These are phyloP conservation scores for Middelhovenomyces tepae DNA, from an alignment of 805 yeast genomes.

Conservation along the genomic window DNA sequence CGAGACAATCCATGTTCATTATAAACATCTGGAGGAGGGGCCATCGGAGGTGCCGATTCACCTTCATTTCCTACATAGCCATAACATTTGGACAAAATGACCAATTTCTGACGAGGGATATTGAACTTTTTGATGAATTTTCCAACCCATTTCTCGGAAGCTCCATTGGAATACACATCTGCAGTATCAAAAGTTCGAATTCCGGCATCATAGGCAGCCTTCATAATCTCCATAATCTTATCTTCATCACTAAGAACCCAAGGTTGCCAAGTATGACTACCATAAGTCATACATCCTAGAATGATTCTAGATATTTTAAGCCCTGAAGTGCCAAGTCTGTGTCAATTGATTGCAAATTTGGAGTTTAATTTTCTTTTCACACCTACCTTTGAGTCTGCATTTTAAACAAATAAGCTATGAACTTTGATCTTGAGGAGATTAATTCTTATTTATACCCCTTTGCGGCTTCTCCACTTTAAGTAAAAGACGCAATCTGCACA, in stretches of 20 bases:
- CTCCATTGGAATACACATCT: slow-evolving; percentile 37
- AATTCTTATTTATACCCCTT: too few relatives aligned
- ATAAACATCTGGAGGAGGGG: too few relatives aligned
- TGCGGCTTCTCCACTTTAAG: too few relatives aligned
- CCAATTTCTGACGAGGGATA: slow-evolving; percentile 46
- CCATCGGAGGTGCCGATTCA: too few relatives aligned
- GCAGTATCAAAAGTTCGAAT: slow-evolving; percentile 40
- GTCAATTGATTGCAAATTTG: too few relatives aligned
- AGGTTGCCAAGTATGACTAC: slow-evolving; percentile 35
- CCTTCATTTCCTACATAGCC: slow-evolving; percentile 25
- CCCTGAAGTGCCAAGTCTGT: slow-evolving; percentile 34
- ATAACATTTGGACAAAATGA: slow-evolving; percentile 43
- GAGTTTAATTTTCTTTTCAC: too few relatives aligned
- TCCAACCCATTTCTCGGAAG: slow-evolving; percentile 44
- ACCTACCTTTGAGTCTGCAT: too few relatives aligned
- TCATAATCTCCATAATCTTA: slow-evolving; percentile 34
- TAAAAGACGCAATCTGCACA: too few relatives aligned
- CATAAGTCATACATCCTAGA: slow-evolving; percentile 34
- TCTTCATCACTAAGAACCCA: slow-evolving; percentile 42
- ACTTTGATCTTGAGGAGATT: too few relatives aligned
- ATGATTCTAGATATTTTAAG: slow-evolving; percentile 30
- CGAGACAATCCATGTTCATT: slow-evolving; percentile 36
- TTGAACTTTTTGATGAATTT: slow-evolving; percentile 43
- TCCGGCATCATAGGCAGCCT: slow-evolving; percentile 38
- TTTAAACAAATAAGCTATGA: too few relatives aligned